Base-by-base conservation (phyloP, 2,329 filamentous ascomycete genomes). In the Talaromyces sp. region DNA sequence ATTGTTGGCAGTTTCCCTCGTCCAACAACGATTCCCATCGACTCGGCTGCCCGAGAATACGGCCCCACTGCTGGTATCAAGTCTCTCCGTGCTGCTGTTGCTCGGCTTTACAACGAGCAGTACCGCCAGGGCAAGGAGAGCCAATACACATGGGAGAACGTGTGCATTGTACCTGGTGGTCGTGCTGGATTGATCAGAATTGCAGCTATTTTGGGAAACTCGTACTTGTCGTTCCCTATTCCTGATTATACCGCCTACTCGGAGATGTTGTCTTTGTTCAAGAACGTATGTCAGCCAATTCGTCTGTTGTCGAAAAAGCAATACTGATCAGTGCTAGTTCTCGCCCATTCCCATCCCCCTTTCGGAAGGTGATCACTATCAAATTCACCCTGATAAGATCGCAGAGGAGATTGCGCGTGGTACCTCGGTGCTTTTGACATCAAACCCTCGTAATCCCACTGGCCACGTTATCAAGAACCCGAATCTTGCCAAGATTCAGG, bases 231-330 rank as follows among this genome's bases (percentile, higher is more conserved):
- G 49, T 97, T 97, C 85, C 97, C 96, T 80, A 91, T 96, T 75
- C 92, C 92, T 54, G 91, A 97, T 78, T 97, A 97, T 81, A 97
- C 93, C 3, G 94, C 94, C 2, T 98, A 98, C 83, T 97, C 96
- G 74, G 93, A 97, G 83, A 97, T 98, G 93, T 81, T 97, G 81
- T 92, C 89, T 65, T 83, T 97, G 66, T 97, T 98, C 85, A 93
- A 91, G 81, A 97, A 97, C 78, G 78, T 79, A 62, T 66, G 75
- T 71, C 13, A 17, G 9, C 41, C n/a, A 10, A 25, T 27, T 13
- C 39, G n/a, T n/a, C 27, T 13, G 45, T 19, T 61, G 37, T 19
- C 25, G 22, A 13, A 10, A 50, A 19, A 19, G 47, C 33, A 17
- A 8, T 7, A 35, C 57, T 57, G 39, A 54, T 19, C 10, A n/a